A percentile compares a stretch with the other conserved stretches of the same genome.
Conservation (phyloP, 2,329 filamentous ascomycete genomes). For the Fusarium transvaalense region DNA sequence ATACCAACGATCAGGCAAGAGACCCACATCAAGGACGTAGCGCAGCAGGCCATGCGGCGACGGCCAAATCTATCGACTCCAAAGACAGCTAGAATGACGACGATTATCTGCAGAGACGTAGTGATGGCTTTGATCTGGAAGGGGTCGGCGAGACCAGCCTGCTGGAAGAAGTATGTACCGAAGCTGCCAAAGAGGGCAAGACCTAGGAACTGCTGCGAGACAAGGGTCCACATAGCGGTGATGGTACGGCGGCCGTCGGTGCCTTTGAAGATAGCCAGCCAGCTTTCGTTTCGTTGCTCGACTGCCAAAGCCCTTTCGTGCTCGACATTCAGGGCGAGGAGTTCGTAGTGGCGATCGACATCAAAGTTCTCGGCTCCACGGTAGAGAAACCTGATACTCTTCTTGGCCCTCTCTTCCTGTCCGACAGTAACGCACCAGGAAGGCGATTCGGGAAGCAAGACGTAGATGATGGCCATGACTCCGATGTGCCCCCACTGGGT, state of each 20-base stretch:
- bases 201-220: conserved; percentile 40
- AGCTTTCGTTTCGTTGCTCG: conserved; percentile 43
- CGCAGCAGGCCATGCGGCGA: conserved; percentile 23
- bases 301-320: conserved; percentile 45
- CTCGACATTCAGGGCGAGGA: conserved; percentile 39
- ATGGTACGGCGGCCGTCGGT: conserved; percentile 49
- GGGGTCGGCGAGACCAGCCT: conserved; percentile 47
- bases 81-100: conserved; percentile 38
- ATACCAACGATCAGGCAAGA: conserved; percentile 27
- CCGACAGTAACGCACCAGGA: conserved; percentile 53
- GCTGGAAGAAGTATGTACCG: conserved; percentile 60
- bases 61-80: conserved; percentile 32
- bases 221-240: conserved; percentile 48
- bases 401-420: conserved; percentile 18
- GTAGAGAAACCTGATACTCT: conserved; percentile 34
- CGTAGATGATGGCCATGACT: conserved; percentile 55
- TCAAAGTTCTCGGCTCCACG: conserved; percentile 48
- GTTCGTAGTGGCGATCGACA: conserved; percentile 48
- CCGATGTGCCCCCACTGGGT: conserved; percentile 61
- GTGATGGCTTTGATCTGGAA: conserved; percentile 41
- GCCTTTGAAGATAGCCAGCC: conserved; percentile 50
- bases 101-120: conserved; percentile 17
- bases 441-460: conserved; percentile 56
- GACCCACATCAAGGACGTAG: conserved; percentile 25
- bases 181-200: conserved; percentile 57